Evolutionary conservation across 495 filamentous ascomycete species (phyloP).

Genomic region (Talaromyces nanjingensis): DNA sequence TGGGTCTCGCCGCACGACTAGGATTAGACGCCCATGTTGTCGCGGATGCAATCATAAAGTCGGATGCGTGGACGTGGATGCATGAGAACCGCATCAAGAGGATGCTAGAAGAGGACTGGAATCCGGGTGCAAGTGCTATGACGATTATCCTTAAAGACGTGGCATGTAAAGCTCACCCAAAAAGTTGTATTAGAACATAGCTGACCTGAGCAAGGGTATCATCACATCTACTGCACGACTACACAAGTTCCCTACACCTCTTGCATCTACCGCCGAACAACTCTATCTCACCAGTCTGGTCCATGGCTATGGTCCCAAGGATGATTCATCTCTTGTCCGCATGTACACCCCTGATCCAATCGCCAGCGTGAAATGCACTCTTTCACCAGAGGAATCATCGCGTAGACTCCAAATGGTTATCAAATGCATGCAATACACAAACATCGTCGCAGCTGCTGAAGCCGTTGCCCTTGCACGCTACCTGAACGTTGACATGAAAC

Average conservation of each 20-base stretch:
- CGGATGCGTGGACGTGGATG: constrained; percentile 72
- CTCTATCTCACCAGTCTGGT: constrained; percentile 55
- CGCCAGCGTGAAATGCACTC: constrained; percentile 22
- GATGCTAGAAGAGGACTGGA: constrained; percentile 62
- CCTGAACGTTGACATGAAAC: constrained; percentile 55
- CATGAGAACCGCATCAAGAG: constrained; percentile 67
- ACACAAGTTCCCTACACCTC: constrained; percentile 57
- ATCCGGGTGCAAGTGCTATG: constrained; percentile 57
- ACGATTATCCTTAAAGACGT: constrained; percentile 78
- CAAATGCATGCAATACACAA: constrained; percentile 54
- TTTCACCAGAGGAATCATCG: constrained; percentile 23
- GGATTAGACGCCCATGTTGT: constrained; percentile 55
- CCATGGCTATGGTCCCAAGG: constrained; percentile 56
- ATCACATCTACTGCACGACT: constrained; percentile 63
- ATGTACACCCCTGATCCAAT: constrained; percentile 46
- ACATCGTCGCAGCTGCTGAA: constrained; percentile 59
- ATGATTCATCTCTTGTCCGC: constrained; percentile 64
- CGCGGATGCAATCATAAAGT: constrained; percentile 48
- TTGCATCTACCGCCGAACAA: constrained; percentile 64
- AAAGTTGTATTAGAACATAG: background rate
- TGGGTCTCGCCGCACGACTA: constrained; percentile 63
- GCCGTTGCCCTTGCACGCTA: constrained; percentile 57
- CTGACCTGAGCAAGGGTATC: constrained; percentile 49
- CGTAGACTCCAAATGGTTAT: constrained; percentile 45
- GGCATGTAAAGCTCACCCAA: constrained; percentile 22